A percentile compares a stretch with the other conserved stretches of the same genome.
phyloP scores from a whole-genome alignment of 2,329 filamentous ascomycete species.

The Aspergillus caelatus region DNA sequence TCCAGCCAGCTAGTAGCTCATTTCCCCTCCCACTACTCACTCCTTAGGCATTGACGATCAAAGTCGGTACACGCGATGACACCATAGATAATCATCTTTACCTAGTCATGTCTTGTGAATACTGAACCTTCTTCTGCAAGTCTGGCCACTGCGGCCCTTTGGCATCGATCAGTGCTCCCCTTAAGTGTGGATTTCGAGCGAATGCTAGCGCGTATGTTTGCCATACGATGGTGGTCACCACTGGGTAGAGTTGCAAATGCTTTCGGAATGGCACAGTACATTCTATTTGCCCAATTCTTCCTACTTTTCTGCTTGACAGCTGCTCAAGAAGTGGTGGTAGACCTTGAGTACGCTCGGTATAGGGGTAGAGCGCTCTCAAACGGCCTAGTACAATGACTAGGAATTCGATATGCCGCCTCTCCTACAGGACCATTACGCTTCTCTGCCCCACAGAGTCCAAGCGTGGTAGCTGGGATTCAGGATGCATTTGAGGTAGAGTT shows the following conservation, averaged over 20 bases:
- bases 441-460: conserved; percentile 66
- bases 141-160: not conserved
- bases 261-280: conserved; percentile 4
- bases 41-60: not conserved
- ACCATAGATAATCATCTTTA: not conserved
- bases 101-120: not conserved
- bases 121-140: not conserved
- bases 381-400: conserved; percentile 71
- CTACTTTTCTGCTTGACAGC: conserved; percentile 22
- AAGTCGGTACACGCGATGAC: not conserved
- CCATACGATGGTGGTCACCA: not conserved
- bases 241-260: not conserved
- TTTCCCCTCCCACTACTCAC: not conserved
- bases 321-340: conserved; percentile 48
- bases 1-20: too few species aligned
- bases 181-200: not conserved
- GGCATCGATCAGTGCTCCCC: not conserved
- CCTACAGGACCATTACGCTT: conserved; percentile 70
- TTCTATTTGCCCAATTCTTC: conserved; percentile 9
- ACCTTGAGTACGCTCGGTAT: conserved; percentile 70
- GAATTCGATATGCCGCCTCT: conserved; percentile 72
- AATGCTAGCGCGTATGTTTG: not conserved
- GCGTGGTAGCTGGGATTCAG: conserved; percentile 48
- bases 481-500: conserved; percentile 57
- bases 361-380: conserved; percentile 57